phyloP scores from a whole-genome alignment of 1,139 yeast genomes.

The Saccharomyces hybrid region DNA sequence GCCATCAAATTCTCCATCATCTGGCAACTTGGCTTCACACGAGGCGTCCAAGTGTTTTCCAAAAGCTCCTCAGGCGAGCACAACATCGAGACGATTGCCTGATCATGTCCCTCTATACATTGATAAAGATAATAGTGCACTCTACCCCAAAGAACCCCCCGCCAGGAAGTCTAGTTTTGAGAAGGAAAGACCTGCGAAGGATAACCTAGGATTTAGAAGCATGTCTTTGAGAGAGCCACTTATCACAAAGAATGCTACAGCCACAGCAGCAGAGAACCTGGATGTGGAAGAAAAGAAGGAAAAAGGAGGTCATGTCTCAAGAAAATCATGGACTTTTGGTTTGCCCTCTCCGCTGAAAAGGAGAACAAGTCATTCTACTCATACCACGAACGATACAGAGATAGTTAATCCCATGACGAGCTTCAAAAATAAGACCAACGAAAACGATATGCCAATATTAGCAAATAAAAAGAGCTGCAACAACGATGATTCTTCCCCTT shows the following conservation, averaged over 20 bases:
- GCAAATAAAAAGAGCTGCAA: background rate
- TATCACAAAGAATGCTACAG: background rate
- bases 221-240: constrained; percentile 26
- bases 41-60: background rate
- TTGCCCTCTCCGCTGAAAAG: background rate
- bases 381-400: background rate
- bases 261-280: background rate
- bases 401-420: background rate
- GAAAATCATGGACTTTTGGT: background rate
- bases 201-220: constrained; percentile 29
- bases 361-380: background rate
- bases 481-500: background rate
- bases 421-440: background rate
- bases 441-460: background rate
- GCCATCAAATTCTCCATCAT: background rate
- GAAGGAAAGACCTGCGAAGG: constrained; percentile 29
- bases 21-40: background rate
- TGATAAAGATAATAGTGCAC: background rate
- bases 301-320: background rate
- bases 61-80: background rate
- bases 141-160: background rate
- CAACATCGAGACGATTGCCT: background rate
- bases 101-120: background rate
- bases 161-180: constrained; percentile 41
- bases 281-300: background rate